These are phyloP conservation scores for Panus rudis DNA, from an alignment of 768 basidiomycete genomes.

Conservation along the genomic window DNA sequence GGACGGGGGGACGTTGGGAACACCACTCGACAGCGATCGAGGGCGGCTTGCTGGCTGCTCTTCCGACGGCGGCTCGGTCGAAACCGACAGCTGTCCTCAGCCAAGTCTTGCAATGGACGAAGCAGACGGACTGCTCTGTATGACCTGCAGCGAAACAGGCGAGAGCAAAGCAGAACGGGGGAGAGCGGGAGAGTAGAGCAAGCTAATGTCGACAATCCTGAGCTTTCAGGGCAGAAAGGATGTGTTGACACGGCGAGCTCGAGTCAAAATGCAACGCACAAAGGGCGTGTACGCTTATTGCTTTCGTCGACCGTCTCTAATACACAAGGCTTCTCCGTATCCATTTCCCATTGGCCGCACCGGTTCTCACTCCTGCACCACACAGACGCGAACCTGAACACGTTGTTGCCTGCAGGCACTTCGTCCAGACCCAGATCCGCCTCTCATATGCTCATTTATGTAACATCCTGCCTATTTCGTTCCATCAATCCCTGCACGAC, in stretches of 20 bases:
- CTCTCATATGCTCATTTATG: slow-evolving; percentile 21
- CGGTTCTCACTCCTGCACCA: slow-evolving; percentile 13
- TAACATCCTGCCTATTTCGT: slow-evolving; percentile 15
- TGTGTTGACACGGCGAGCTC: slow-evolving; percentile 15
- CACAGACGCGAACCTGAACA: slow-evolving; percentile 18
- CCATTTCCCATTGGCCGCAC: slow-evolving; percentile 20
- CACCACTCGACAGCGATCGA: too few species aligned
- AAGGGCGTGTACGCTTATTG: slow-evolving; percentile 23
- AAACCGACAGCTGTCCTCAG: too few species aligned
- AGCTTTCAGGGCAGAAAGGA: slow-evolving; percentile 21
- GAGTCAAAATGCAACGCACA: slow-evolving; percentile 20
- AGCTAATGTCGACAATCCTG: slow-evolving; percentile 16
- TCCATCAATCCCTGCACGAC: slow-evolving; percentile 10
- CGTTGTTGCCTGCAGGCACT: slow-evolving; percentile 28
- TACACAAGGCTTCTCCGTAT: slow-evolving; percentile 16
- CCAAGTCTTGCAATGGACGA: too few species aligned
- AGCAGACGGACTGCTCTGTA: too few species aligned
- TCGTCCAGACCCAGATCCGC: slow-evolving; percentile 15
- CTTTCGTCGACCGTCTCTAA: slow-evolving; percentile 14
- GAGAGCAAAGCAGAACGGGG: too few species aligned
- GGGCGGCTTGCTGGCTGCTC: too few species aligned
- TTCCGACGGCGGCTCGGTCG: too few species aligned
- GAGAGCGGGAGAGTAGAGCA: slow-evolving; percentile 11
- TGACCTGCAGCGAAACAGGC: too few species aligned
- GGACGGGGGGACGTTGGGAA: too few species aligned